A percentile compares a stretch with the other conserved stretches of the same genome.
Conservation (phyloP, 768 basidiomycete species). For the Ramaria rubella region DNA sequence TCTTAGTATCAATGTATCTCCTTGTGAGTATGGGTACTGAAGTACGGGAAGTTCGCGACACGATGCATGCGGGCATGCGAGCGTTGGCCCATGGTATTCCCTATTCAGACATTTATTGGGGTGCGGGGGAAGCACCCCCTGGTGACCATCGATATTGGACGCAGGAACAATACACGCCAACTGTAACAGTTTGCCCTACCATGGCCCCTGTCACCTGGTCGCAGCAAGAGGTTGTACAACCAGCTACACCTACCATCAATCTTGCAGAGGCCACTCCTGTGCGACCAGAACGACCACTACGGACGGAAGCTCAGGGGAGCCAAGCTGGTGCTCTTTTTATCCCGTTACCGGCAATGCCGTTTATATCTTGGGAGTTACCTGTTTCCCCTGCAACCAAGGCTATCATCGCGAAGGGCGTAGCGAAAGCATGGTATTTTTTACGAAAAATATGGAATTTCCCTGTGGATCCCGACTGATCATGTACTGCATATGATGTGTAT, state of each 20-base stretch:
- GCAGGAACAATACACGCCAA: not conserved
- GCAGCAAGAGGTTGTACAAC: not conserved
- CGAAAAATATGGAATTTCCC: slow-evolving; percentile 52
- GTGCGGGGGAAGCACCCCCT: not conserved
- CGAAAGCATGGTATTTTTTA: slow-evolving; percentile 41
- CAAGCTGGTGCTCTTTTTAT: not conserved
- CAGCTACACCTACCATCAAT: slow-evolving; percentile 10
- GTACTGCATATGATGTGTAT: not conserved
- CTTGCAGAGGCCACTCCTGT: slow-evolving; percentile 18
- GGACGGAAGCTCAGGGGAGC: not conserved
- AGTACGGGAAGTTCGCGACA: not conserved
- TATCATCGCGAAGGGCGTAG: slow-evolving; percentile 29
- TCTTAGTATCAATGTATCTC: not conserved
- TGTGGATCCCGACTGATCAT: slow-evolving; percentile 34
- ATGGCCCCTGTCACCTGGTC: not conserved
- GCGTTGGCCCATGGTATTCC: not conserved
- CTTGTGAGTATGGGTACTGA: not conserved
- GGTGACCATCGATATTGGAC: not conserved
- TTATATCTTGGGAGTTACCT: slow-evolving; percentile 17
- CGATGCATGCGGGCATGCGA: not conserved
- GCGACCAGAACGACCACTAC: slow-evolving; percentile 5
- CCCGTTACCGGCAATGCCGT: slow-evolving; percentile 12
- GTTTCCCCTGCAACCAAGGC: slow-evolving; percentile 29
- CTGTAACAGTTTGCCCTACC: not conserved
- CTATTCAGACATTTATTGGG: slow-evolving; percentile 1